These are phyloP conservation scores for Pythium coloratum DNA, from an alignment of 352 stramenopile species.

Conservation along the genomic window DNA sequence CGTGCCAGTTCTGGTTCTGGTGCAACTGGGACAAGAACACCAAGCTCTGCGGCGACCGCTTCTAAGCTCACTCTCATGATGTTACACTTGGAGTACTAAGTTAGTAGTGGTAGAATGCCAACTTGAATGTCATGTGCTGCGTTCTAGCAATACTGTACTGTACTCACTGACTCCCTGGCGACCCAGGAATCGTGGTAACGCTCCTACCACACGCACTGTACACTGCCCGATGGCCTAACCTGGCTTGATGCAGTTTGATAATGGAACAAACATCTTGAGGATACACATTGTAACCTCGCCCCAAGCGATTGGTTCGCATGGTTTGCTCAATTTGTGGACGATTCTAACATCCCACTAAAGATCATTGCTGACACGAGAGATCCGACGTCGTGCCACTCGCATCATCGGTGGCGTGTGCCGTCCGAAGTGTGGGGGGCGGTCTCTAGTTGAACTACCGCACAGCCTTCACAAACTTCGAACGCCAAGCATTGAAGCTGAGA, in stretches of 20 bases:
- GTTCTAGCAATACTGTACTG: too few species aligned
- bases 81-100: too few species aligned
- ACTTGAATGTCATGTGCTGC: too few species aligned
- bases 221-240: too few species aligned
- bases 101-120: too few species aligned
- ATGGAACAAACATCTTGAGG: background rate
- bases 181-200: too few species aligned
- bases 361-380: background rate
- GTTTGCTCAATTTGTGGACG: too few species aligned
- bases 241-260: background rate
- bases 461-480: background rate
- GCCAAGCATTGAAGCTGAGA: background rate
- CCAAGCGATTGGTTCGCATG: background rate
- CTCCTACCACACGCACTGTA: too few species aligned
- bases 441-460: background rate
- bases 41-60: background rate
- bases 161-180: too few species aligned
- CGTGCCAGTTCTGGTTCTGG: slow-evolving; percentile 22
- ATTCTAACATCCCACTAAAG: background rate
- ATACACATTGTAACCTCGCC: background rate
- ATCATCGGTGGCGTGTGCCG: background rate
- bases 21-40: slow-evolving; percentile 21
- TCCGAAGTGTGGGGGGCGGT: too few species aligned
- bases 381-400: background rate
- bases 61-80: too few species aligned